Base-by-base conservation (phyloP, 2,329 filamentous ascomycete species). In the Curvularia hawaiiensis region DNA sequence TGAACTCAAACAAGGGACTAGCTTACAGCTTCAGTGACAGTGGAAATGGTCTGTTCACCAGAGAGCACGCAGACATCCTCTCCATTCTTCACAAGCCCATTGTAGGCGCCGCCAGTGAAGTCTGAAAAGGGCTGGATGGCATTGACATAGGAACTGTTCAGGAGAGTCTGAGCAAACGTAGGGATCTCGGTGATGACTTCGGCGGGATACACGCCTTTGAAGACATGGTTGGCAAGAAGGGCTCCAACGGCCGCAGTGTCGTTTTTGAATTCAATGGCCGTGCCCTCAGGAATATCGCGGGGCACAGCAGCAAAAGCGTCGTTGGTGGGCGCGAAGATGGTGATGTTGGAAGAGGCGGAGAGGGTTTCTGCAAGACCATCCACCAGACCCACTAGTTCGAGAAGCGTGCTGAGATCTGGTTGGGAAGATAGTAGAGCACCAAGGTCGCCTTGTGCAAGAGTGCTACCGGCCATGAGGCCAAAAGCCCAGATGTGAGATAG, bases 61-160 rank as follows among this genome's bases (percentile, higher is more conserved):
- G 80, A 83, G 60, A 79, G 76, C 61, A 86, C 77, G 4, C 76
- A 77, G 3, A 84, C 79, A 20, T 77, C 76, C 12, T 75, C 71
- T 52, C 80, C 77, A 2, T 74, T 61, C 18, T 71, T 66, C 24
- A 77, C 64, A 3, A 78, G 76, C 56, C 83, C 78, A 16, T 88
- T 80, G 26, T 83, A 79, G 65, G 87, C 85, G 2, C 84, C 85
- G 9, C 80, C 83, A 1, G 83, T 84, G 10, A 88, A 80, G 58
- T 85, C 86, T 60, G 81, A 78, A 65, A 82, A 88, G 0, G 77
- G 75, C 63, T 78, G 76, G 8, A 64, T 50, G 10, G 51, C 33
- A 35, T 60, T 61, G 39, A 67, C 59, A 44, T 79, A 77, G 12
- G 78, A 63, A 57, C 83, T 79, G n/a, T 77, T 80, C 44, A 88